Base-by-base conservation (phyloP, 202 grass and related monocot genomes). In the Zizania palustris region DNA sequence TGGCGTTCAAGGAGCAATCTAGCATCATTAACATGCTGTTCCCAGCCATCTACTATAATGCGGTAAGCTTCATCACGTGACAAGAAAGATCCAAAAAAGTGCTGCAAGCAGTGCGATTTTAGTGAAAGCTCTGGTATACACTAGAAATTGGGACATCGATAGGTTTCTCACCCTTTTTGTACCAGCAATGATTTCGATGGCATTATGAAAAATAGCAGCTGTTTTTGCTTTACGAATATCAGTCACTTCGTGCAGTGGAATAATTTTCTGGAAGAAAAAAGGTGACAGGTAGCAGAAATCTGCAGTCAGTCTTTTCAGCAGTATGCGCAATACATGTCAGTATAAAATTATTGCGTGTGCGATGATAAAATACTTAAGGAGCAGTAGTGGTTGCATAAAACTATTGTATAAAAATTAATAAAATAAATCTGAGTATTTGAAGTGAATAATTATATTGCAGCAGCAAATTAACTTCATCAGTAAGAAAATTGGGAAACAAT, bases 1-100 rank as follows among this genome's bases (percentile, higher is more conserved):
- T 91, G 90, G 58, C 71, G 44, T 76, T 97, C 93, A 35, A 83
- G 79, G 39, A 91, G 84, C 50, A 81, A 69, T 75, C 83, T 99
- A 74, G 88, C 84, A 83, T 89, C 83, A 77, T 75, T 85, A 70
- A 69, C 73, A 88, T 93, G 84, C 57, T 91, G 96, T 54, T 76
- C 77, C 88, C 90, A 99, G 34, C 78, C 80, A 85, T 96, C 92
- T 79, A 87, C 73, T 64, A 99, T 93, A 79, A 96, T 72, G 59
- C 60, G 80, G 81, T 78, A 93, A 2, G 92, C 92, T 83, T 96
- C 96, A 80, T 99, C 96, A 14, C 96, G 92, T 57, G 85, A 83
- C 67, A 99, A 81, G 69, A 99, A 99, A 76, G 96, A 99, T 84
- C 92, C 96, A 93, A 99, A 99, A 37, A 93, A 96, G 78, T 93